phyloP scores from a whole-genome alignment of 2,329 filamentous ascomycete species.

The Pseudophaeomoniella oleicola region DNA sequence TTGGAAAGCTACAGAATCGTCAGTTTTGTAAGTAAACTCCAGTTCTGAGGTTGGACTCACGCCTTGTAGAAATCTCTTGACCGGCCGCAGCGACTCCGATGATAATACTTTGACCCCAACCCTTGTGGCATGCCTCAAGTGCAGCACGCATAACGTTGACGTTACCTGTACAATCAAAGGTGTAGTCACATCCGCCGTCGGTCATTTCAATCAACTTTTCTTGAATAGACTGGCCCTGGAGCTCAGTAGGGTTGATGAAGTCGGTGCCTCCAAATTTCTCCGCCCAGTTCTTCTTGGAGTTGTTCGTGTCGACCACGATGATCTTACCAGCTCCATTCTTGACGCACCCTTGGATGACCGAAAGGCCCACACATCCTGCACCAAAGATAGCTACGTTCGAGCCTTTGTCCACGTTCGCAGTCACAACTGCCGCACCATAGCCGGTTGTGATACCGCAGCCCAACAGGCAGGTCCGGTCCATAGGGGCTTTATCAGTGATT shows the following conservation, averaged over 20 bases:
- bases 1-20: slow-evolving; percentile 62
- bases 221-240: slow-evolving; percentile 66
- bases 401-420: slow-evolving; percentile 80
- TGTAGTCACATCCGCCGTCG: slow-evolving; percentile 95
- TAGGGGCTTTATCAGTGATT: slow-evolving; percentile 76
- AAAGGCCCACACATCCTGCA: slow-evolving; percentile 88
- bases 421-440: slow-evolving; percentile 89
- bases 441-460: slow-evolving; percentile 98
- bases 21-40: slow-evolving; percentile 1
- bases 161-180: slow-evolving; percentile 97
- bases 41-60: slow-evolving; percentile 40
- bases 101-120: slow-evolving; percentile 95
- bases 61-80: slow-evolving; percentile 86
- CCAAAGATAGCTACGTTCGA: slow-evolving; percentile 87
- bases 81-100: slow-evolving; percentile 95
- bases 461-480: slow-evolving; percentile 90
- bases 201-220: slow-evolving; percentile 95
- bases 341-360: slow-evolving; percentile 85
- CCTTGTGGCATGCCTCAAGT: slow-evolving; percentile 97
- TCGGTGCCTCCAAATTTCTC: slow-evolving; percentile 92
- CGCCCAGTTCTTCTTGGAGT: slow-evolving; percentile 78
- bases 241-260: slow-evolving; percentile 84
- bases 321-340: slow-evolving; percentile 57
- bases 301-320: slow-evolving; percentile 65
- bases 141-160: slow-evolving; percentile 91